Evolutionary conservation across 441 rosid genomes (phyloP).

Genomic region (Eruca vesicaria): DNA sequence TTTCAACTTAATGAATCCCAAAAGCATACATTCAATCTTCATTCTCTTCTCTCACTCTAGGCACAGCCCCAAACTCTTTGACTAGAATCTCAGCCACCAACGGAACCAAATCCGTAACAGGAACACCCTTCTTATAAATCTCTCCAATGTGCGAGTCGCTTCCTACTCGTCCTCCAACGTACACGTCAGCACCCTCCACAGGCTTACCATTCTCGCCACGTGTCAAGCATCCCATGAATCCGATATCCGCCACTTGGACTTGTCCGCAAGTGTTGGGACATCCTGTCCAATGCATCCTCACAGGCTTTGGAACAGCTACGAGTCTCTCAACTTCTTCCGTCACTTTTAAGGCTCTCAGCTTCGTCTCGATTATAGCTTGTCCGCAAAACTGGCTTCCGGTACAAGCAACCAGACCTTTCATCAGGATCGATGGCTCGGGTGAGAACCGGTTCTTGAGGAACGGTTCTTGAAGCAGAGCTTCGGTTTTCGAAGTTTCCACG

Average conservation of each 20-base stretch:
- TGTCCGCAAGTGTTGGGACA: conserved; percentile 96
- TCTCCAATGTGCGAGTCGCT: conserved; percentile 83
- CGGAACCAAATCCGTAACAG: conserved; percentile 79
- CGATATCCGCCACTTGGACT: conserved; percentile 93
- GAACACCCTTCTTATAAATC: conserved; percentile 75
- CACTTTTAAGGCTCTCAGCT: conserved; percentile 79
- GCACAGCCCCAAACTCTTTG: conserved; percentile 76
- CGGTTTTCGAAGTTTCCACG: conserved; percentile 68
- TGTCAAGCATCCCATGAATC: conserved; percentile 93
- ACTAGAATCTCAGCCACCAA: conserved; percentile 75
- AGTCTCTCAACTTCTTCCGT: conserved; percentile 80
- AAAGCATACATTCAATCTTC: conserved; percentile 50
- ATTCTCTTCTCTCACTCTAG: conserved; percentile 76
- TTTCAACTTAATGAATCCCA: neutral
- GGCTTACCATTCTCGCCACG: conserved; percentile 77
- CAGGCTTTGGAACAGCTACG: conserved; percentile 55
- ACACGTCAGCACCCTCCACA: conserved; percentile 82
- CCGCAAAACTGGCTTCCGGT: conserved; percentile 95
- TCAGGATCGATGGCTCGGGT: conserved; percentile 79
- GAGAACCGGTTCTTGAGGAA: conserved; percentile 58
- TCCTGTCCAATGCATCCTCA: conserved; percentile 98
- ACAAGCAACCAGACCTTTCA: conserved; percentile 90
- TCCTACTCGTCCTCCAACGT: conserved; percentile 80
- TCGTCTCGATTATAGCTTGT: conserved; percentile 92
- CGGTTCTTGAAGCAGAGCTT: conserved; percentile 69